Evolutionary conservation across 768 basidiomycete species (phyloP).

Genomic region (Crepidotus variabilis): DNA sequence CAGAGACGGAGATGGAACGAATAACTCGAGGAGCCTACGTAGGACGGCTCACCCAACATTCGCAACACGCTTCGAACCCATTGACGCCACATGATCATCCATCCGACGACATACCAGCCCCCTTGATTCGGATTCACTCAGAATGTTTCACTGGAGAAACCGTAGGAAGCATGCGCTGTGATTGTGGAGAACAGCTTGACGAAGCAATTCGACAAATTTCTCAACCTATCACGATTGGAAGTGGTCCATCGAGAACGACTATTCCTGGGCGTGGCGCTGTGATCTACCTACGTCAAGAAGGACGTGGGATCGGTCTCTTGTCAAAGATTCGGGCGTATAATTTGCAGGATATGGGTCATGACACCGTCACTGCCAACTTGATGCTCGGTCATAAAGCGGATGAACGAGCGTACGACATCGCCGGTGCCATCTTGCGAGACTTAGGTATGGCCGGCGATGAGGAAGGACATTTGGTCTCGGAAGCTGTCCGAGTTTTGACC

Average conservation of each 20-base stretch:
- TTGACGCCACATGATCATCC: conserved; percentile 17
- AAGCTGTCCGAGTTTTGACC: conserved; percentile 78
- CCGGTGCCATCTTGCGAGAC: conserved; percentile 86
- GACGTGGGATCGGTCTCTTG: conserved; percentile 92
- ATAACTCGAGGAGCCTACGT: conserved; percentile 92
- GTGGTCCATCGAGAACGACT: conserved; percentile 24
- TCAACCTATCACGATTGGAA: conserved; percentile 52
- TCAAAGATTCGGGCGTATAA: conserved; percentile 98
- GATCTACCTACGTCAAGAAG: conserved; percentile 95
- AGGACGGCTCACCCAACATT: conserved; percentile 66
- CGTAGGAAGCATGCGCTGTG: conserved; percentile 96
- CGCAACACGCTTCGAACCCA: conserved; percentile 41
- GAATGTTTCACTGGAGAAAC: conserved; percentile 99
- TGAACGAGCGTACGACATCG: conserved; percentile 89
- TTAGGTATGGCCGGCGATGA: conserved; percentile 62
- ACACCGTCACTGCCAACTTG: conserved; percentile 97
- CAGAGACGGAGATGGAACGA: conserved; percentile 91
- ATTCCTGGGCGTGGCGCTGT: conserved; percentile 90
- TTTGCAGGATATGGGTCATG: conserved; percentile 94
- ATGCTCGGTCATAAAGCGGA: conserved; percentile 94
- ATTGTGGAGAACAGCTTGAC: conserved; percentile 98
- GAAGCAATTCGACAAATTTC: conserved; percentile 93
- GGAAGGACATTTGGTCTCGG: conserved; percentile 26
- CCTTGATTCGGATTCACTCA: conserved; percentile 93
- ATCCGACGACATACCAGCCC: conserved; percentile 49